Conservation (phyloP, 768 basidiomycete species). For the Cystobasidium onofrii region DNA sequence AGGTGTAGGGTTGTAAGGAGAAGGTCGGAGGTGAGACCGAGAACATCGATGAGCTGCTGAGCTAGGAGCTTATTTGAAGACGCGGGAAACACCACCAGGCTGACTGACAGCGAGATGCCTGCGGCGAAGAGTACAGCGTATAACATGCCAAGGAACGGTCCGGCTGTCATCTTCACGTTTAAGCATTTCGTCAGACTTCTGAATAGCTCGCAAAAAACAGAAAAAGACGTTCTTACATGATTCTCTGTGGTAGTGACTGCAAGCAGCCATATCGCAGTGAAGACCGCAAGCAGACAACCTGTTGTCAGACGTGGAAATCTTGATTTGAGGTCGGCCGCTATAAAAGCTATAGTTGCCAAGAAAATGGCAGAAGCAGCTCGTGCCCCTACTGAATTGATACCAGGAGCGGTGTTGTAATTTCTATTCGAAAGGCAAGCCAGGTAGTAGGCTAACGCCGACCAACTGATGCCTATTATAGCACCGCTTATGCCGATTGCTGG, state of each 20-base stretch:
- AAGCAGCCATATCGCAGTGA: not conserved
- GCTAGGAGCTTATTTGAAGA: conserved; percentile 5
- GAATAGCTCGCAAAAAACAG: too few relatives aligned
- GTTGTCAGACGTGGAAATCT: conserved; percentile 1
- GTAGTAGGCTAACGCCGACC: conserved; percentile 18
- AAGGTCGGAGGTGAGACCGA: conserved; percentile 12
- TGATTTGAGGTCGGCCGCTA: conserved; percentile 6
- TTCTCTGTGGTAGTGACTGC: not conserved
- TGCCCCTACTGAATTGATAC: not conserved
- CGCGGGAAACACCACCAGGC: not conserved
- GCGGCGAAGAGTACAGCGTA: conserved; percentile 20
- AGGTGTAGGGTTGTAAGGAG: conserved; percentile 23
- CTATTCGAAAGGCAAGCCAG: conserved; percentile 17
- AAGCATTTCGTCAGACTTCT: not conserved
- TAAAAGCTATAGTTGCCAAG: conserved; percentile 13
- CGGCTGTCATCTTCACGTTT: not conserved
- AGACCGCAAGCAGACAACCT: conserved; percentile 3
- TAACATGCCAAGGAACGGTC: conserved; percentile 18
- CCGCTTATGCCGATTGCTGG: conserved; percentile 2
- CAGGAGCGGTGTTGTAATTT: not conserved
- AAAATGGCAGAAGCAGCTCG: conserved; percentile 6
- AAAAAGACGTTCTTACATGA: not conserved
- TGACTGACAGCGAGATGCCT: conserved; percentile 10
- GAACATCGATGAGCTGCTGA: not conserved
- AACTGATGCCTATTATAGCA: not conserved